A percentile compares a stretch with the other conserved stretches of the same genome.
Conservation (phyloP, 768 basidiomycete genomes). For the Clitopilus passeckerianus region DNA sequence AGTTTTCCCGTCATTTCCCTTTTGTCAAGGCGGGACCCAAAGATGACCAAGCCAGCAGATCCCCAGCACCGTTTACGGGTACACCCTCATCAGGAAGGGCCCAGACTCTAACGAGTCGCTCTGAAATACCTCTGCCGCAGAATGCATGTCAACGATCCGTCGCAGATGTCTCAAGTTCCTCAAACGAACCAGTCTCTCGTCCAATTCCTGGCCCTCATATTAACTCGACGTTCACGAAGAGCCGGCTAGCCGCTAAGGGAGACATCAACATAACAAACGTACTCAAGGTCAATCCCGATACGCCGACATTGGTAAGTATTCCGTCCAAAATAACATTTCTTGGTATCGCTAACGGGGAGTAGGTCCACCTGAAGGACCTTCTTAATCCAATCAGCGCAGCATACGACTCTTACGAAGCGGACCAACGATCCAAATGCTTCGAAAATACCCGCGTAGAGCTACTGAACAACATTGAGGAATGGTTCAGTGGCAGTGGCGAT, state of each 20-base stretch:
- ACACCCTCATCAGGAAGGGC: not conserved
- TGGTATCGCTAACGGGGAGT: not conserved
- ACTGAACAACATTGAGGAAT: not conserved
- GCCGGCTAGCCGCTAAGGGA: not conserved
- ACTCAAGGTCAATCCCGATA: not conserved
- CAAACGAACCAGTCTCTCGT: not conserved
- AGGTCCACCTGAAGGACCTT: not conserved
- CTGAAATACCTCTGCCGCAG: not conserved
- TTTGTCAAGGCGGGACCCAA: not conserved
- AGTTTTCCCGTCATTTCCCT: no score
- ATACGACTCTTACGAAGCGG: not conserved
- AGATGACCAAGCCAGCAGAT: not conserved
- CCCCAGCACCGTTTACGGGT: no score
- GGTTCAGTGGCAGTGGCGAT: not conserved
- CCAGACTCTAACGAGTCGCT: not conserved
- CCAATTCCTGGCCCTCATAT: not conserved
- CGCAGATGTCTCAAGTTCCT: not conserved
- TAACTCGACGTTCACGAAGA: not conserved
- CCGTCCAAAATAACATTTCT: not conserved
- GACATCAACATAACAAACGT: not conserved
- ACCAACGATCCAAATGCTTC: not conserved
- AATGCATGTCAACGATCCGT: no score
- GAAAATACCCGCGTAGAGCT: not conserved
- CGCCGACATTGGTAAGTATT: not conserved
- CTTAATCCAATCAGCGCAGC: not conserved